phyloP scores from a whole-genome alignment of 2,329 filamentous ascomycete genomes.

The Tolypocladium guangdongense region DNA sequence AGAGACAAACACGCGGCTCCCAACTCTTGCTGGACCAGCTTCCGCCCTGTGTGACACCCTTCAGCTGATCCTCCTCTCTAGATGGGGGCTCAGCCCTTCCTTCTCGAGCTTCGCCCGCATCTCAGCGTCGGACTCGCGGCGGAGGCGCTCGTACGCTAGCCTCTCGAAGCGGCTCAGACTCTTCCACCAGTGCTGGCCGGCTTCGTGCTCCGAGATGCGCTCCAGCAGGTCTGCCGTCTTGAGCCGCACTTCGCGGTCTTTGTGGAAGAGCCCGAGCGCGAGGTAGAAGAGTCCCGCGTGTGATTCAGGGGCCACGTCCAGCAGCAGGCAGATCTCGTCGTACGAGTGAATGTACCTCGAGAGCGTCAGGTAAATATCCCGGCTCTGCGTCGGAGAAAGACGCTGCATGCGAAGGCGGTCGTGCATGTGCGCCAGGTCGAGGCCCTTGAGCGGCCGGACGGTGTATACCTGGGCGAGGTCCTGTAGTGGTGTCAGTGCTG shows the following conservation, averaged over 20 bases:
- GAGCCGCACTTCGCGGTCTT: constrained; percentile 66
- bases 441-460: constrained; percentile 58
- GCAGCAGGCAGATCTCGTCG: constrained; percentile 73
- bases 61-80: constrained; percentile 41
- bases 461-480: constrained; percentile 55
- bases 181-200: constrained; percentile 87
- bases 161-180: constrained; percentile 80
- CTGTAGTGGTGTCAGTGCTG: constrained; percentile 23
- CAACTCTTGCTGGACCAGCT: not conserved
- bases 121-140: constrained; percentile 51
- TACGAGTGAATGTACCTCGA: constrained; percentile 66
- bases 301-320: constrained; percentile 73
- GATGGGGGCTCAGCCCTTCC: constrained; percentile 27
- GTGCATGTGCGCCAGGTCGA: constrained; percentile 86
- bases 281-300: constrained; percentile 87
- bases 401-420: constrained; percentile 79
- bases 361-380: constrained; percentile 76
- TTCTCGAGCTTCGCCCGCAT: constrained; percentile 34
- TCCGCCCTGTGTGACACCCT: not conserved
- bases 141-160: constrained; percentile 70
- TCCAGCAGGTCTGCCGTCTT: constrained; percentile 72
- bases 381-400: constrained; percentile 62
- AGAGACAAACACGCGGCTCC: not conserved
- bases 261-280: constrained; percentile 84
- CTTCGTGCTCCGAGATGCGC: constrained; percentile 74